Evolutionary conservation across 2,329 filamentous ascomycete genomes (phyloP), one percentile per base, ranked within the genome.

Genomic region (Capronia americana): DNA sequence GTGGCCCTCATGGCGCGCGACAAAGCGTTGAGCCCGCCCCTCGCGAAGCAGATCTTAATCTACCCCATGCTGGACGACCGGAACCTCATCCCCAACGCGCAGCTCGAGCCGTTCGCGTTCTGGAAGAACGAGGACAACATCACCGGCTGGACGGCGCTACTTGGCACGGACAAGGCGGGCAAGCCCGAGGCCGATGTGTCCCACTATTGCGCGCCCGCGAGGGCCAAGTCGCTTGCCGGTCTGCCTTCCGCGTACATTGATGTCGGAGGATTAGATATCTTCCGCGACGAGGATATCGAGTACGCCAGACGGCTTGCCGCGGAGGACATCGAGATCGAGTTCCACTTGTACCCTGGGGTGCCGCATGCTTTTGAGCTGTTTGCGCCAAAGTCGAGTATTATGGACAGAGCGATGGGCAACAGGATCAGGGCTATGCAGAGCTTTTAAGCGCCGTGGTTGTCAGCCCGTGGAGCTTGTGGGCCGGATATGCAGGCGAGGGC

Each of bases 31-130:
- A 71, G 67, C 41, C 79, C 72, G 61, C 74, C 70, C 53, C 69
- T 78, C 61, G 77, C 72, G 46, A 79, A 77, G 73, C 78, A 82
- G 72, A 75, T 84, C 50, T 76, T 84, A 10, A 74, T 81, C 57
- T 80, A 80, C 55, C 81, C 80, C 2, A 84, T 84, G 82, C 73
- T 85, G 11, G 81, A 85, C 70, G 79, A 84, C 57, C 78, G 75
- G 55, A 73, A 75, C 14, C 71, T 68, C n/a, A 65, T 64, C 11
- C 75, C 77, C 3, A 74, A 75, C 23, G 67, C 67, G 17, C 75
- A 77, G 14, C 75, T 79, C 57, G 74, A 75, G 30, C 71, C 72
- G 3, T 75, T 77, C 46, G 73, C 75, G 0, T 74, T 74, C 32
- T 83, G 81, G 80, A 73, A 71, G 3, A 70, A 69, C 7, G 76